Evolutionary conservation across 768 basidiomycete genomes (phyloP).

Genomic region (Trametes meyenii): DNA sequence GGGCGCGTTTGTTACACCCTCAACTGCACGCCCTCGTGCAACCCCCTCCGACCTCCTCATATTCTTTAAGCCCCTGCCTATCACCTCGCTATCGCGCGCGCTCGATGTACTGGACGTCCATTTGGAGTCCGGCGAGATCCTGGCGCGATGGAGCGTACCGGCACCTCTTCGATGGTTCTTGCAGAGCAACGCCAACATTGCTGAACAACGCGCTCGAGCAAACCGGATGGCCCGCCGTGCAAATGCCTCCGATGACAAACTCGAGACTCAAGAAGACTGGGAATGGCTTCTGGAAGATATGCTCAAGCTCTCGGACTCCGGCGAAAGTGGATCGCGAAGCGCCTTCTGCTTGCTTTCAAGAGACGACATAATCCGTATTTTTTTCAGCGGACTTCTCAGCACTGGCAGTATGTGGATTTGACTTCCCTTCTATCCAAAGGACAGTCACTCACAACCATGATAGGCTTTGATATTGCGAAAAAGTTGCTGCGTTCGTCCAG

Average conservation of each 20-base stretch:
- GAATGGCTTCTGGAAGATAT: constrained; percentile 88
- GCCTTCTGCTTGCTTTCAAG: constrained; percentile 78
- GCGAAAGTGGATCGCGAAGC: constrained; percentile 64
- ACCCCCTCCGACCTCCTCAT: constrained; percentile 72
- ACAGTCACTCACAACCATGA: constrained; percentile 14
- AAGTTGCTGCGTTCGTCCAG: constrained; percentile 55
- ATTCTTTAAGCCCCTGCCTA: constrained; percentile 82
- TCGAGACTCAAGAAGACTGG: constrained; percentile 77
- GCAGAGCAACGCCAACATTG: constrained; percentile 64
- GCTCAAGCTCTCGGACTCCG: constrained; percentile 72
- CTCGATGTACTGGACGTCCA: constrained; percentile 94
- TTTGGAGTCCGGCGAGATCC: constrained; percentile 89
- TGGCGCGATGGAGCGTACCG: constrained; percentile 85
- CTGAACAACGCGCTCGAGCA: constrained; percentile 83
- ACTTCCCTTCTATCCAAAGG: not conserved
- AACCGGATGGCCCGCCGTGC: constrained; percentile 80
- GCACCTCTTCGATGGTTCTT: constrained; percentile 91
- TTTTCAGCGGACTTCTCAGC: constrained; percentile 83
- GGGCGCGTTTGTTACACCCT: constrained; percentile 76
- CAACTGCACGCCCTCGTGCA: constrained; percentile 56
- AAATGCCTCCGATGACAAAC: constrained; percentile 54
- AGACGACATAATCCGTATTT: constrained; percentile 79
- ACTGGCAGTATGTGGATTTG: constrained; percentile 73
- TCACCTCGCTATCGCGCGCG: constrained; percentile 73
- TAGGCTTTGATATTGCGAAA: constrained; percentile 72